Percentiles rank a stretch among this genome's conserved stretches.
These are phyloP conservation scores for Didymella lethalis DNA, from an alignment of 2,329 filamentous ascomycete species.

Conservation along the genomic window DNA sequence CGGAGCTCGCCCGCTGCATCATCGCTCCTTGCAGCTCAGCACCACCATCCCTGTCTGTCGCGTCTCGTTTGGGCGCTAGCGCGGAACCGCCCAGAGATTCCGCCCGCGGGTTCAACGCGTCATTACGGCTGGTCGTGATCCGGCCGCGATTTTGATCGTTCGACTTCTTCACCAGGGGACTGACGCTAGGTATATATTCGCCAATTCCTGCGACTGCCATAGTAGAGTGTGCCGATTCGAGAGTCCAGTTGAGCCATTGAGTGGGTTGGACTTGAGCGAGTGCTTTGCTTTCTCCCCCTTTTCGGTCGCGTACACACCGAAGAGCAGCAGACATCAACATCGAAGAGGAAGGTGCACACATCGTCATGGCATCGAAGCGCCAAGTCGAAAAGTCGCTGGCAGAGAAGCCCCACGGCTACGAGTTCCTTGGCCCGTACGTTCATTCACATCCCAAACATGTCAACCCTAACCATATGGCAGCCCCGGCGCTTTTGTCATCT, in stretches of 20 bases:
- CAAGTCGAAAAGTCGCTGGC: slow-evolving; percentile 29
- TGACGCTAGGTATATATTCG: background rate
- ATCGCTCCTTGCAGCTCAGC: background rate
- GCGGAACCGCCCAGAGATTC: background rate
- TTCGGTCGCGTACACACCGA: background rate
- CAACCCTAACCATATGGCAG: slow-evolving; percentile 55
- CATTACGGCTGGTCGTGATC: slow-evolving; percentile 34
- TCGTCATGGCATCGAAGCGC: slow-evolving; percentile 19
- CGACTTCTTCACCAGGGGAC: slow-evolving; percentile 21
- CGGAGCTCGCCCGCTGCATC: slow-evolving; percentile 19
- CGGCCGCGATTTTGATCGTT: slow-evolving; percentile 29
- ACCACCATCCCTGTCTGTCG: slow-evolving; percentile 9
- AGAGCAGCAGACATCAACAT: too few relatives aligned
- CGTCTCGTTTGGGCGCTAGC: slow-evolving; percentile 10
- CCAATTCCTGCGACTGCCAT: background rate
- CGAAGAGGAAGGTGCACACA: too few relatives aligned
- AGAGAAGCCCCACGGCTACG: slow-evolving; percentile 50
- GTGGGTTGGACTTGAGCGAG: background rate
- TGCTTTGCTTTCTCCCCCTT: background rate
- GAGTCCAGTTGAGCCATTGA: background rate
- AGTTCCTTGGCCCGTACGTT: slow-evolving; percentile 53
- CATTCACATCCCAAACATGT: background rate
- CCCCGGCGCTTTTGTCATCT: slow-evolving; percentile 77
- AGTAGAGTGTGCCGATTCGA: background rate
- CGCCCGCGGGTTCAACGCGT: slow-evolving; percentile 30